phyloP scores from a whole-genome alignment of 1,284 basidiomycete species.

The Trichosporon ovoides region DNA sequence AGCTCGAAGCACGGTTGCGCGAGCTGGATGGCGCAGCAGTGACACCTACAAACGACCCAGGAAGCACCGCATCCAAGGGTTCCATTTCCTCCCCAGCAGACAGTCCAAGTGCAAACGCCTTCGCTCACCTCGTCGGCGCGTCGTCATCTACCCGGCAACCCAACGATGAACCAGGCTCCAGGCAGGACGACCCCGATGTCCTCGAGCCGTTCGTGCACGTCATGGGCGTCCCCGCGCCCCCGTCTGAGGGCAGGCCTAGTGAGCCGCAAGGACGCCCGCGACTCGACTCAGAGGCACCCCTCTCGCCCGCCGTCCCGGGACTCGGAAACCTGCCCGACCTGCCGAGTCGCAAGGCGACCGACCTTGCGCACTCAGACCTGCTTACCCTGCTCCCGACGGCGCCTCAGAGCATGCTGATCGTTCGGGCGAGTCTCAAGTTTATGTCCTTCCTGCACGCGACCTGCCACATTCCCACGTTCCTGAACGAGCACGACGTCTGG shows the following conservation, averaged over 20 bases:
- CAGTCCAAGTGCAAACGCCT: constrained; percentile 15
- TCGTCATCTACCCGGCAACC: background rate
- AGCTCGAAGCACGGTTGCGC: constrained; percentile 18
- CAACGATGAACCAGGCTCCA: constrained; percentile 5
- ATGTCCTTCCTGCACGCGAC: constrained; percentile 26
- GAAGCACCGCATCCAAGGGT: background rate
- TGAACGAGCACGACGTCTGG: constrained; percentile 30
- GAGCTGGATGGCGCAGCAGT: constrained; percentile 10
- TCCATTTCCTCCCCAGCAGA: constrained; percentile 11
- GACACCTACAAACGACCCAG: background rate
- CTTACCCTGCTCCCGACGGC: constrained; percentile 18
- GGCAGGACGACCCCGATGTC: constrained; percentile 24
- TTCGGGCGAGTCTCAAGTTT: constrained; percentile 22
- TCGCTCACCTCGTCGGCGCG: constrained; percentile 16
- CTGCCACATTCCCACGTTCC: constrained; percentile 27
- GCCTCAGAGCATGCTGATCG: constrained; percentile 20
- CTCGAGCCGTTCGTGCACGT: constrained; percentile 24
- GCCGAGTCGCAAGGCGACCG: constrained; percentile 20
- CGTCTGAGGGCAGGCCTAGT: constrained; percentile 9
- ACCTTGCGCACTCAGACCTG: constrained; percentile 27
- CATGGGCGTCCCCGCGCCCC: constrained; percentile 19
- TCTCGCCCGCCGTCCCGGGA: constrained; percentile 7
- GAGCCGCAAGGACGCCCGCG: constrained; percentile 10
- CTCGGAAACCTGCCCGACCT: constrained; percentile 15
- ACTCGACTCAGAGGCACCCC: constrained; percentile 9